Evolutionary conservation across 192 early-diverging fungal species (phyloP), one percentile per base, ranked within the genome.

Genomic region (Podochytrium sp.): DNA sequence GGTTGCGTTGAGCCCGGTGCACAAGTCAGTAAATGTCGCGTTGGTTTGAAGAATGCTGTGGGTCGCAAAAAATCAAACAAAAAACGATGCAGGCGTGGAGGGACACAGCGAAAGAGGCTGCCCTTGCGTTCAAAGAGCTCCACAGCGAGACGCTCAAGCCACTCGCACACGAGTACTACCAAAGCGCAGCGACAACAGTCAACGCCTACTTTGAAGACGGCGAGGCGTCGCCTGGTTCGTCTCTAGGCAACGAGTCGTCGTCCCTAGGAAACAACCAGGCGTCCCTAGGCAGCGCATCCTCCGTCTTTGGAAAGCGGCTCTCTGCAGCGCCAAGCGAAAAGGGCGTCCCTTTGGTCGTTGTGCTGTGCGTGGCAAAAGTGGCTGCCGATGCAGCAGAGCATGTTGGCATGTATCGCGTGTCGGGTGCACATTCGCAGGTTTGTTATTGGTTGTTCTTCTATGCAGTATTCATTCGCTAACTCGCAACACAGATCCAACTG

Each of bases 21-120:
- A 47, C 20, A 47, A 12, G 10, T 47, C 20, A 20, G 7, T 7
- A 20, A 47, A 7, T 12, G 43, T 47, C 20, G 20, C 43, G 20
- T 12, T 7, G 20, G 20, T 47, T 7, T 20, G 43, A 47, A 47
- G 20, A 47, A 47, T 12, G 20, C 43, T 47, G 7, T 47, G 43
- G 10, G 43, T 47, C 10, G 20, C 43, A 7, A 47, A 47, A 57
- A 57, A 14, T 29, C 20, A 57, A 57, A 47, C 43, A 47, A 29
- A 61, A 65, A n/a, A n/a, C n/a, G n/a, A 65, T 65, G 64, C 41
- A 65, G 10, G 64, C n/a, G 12, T 65, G 40, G 42, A 25, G 23
- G 20, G 25, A 65, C 16, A 10, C n/a, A 18, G 64, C 64, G 18
- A 12, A 25, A n/a, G 49, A 50, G 10, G 64, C 64, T 18, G 64